phyloP scores from a whole-genome alignment of 2,329 filamentous ascomycete species.

The Elsinoe arachidis region DNA sequence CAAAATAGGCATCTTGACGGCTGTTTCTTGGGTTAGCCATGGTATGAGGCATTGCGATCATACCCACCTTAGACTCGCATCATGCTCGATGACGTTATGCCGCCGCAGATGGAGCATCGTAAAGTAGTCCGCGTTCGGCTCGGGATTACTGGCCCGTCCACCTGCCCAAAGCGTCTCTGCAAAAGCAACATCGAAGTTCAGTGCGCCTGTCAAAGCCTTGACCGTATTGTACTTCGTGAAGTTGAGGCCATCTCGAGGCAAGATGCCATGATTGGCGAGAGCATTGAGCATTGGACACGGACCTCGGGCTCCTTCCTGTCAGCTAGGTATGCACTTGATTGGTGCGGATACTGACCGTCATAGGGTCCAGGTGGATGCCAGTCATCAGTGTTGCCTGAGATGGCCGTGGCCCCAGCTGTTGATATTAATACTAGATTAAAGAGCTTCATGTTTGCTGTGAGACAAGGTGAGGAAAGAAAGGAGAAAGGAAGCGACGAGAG shows the following conservation, averaged over 20 bases:
- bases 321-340: not conserved
- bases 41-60: too few species aligned
- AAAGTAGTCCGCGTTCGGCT: not conserved
- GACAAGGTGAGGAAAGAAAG: not conserved
- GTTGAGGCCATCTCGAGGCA: conserved; percentile 17
- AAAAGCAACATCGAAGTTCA: conserved; percentile 8
- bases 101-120: not conserved
- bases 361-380: conserved; percentile 8
- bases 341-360: not conserved
- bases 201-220: not conserved
- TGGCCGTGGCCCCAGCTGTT: not conserved
- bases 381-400: not conserved
- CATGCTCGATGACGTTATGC: conserved; percentile 10
- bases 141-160: not conserved
- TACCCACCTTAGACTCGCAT: not conserved
- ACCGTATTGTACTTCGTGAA: conserved; percentile 5
- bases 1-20: conserved; percentile 9
- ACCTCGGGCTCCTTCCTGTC: conserved; percentile 19
- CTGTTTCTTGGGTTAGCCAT: not conserved
- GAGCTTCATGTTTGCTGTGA: not conserved
- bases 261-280: conserved; percentile 22
- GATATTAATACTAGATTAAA: not conserved
- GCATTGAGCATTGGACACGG: conserved; percentile 22
- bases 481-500: not conserved
- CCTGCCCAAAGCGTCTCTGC: not conserved